A percentile compares a stretch with the other conserved stretches of the same genome.
These are phyloP conservation scores for Leavenworthia alabamica DNA, from an alignment of 345 rosid genomes.

Conservation along the genomic window DNA sequence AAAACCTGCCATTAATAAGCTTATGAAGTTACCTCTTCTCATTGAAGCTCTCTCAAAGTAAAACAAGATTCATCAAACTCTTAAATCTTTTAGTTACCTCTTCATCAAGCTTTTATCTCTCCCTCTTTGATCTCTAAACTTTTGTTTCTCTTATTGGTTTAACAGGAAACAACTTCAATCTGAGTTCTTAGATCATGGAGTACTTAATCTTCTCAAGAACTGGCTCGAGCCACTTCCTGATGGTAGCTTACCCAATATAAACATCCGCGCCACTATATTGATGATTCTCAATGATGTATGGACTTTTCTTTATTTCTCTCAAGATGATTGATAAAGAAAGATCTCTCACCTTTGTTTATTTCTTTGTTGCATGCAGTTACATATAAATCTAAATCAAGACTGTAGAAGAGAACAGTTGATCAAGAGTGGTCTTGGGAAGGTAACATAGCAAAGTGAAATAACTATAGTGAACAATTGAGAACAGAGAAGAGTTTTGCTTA, in stretches of 20 bases:
- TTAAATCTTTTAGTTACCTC: not conserved
- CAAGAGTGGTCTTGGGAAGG: constrained; percentile 86
- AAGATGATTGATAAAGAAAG: not conserved
- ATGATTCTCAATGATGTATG: constrained; percentile 59
- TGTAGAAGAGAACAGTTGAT: constrained; percentile 72
- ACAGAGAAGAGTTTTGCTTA: not conserved
- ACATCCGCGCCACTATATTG: constrained; percentile 69
- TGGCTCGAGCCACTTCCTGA: constrained; percentile 99
- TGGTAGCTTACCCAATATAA: constrained; percentile 84
- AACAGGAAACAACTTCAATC: constrained; percentile 60
- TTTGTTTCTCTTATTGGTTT: not conserved
- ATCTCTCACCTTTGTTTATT: not conserved
- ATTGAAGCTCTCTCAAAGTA: constrained; percentile 54
- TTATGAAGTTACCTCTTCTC: constrained; percentile 69
- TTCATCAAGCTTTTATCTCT: too few species aligned
- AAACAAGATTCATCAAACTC: not conserved
- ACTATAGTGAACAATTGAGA: not conserved
- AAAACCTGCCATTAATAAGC: constrained; percentile 77
- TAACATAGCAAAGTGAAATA: not conserved
- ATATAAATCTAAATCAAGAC: constrained; percentile 58
- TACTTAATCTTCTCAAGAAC: constrained; percentile 59
- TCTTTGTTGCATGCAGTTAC: constrained; percentile 45
- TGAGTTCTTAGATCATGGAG: constrained; percentile 84
- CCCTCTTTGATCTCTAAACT: not conserved
- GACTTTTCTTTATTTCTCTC: constrained; percentile 7